These are phyloP conservation scores for Arthrinium phaeospermum DNA, from an alignment of 2,329 filamentous ascomycete genomes.

Conservation along the genomic window DNA sequence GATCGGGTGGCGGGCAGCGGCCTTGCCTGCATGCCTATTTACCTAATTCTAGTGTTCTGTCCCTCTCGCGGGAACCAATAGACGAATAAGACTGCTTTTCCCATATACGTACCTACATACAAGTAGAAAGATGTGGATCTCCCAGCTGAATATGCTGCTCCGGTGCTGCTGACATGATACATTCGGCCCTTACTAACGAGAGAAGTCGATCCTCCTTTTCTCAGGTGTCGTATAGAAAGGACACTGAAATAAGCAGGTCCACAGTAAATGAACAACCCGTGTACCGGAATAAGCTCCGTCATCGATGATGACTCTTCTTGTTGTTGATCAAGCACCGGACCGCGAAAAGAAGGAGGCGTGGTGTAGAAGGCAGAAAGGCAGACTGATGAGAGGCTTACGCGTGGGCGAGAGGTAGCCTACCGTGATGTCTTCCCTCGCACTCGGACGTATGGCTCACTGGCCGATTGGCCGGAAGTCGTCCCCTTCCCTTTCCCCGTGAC, in stretches of 20 bases:
- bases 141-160: not conserved
- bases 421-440: not conserved
- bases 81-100: not conserved
- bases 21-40: not conserved
- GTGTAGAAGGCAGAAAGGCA: not conserved
- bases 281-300: not conserved
- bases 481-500: not conserved
- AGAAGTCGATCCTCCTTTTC: constrained; percentile 12
- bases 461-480: not conserved
- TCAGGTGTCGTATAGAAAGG: not conserved
- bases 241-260: not conserved
- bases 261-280: not conserved
- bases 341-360: not conserved
- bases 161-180: constrained; percentile 5
- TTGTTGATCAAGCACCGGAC: not conserved
- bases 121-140: not conserved
- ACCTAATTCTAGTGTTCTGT: not conserved
- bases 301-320: not conserved
- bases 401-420: not conserved
- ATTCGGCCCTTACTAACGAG: not conserved
- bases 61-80: not conserved
- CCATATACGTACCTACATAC: not conserved
- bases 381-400: not conserved
- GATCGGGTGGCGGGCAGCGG: not conserved
- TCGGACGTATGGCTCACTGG: not conserved